Conservation (phyloP, 305 asterid genomes). For the Fraxinus latifolia region DNA sequence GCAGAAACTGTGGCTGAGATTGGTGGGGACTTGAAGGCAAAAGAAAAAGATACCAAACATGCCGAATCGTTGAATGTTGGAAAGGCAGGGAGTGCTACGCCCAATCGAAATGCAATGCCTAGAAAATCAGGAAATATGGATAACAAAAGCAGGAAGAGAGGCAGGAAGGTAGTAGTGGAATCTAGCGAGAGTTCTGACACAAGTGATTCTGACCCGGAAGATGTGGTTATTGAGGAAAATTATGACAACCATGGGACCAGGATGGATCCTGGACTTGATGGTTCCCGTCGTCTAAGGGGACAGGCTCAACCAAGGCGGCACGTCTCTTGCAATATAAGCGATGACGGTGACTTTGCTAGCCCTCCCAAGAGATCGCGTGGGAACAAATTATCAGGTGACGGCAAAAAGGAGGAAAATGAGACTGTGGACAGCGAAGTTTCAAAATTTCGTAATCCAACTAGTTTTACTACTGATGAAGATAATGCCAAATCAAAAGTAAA, state of each 20-base stretch:
- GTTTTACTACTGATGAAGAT: constrained; percentile 21
- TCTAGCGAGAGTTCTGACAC: constrained; percentile 46
- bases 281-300: constrained; percentile 28
- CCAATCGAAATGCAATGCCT: constrained; percentile 27
- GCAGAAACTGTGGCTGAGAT: constrained; percentile 27
- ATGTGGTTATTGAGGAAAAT: constrained; percentile 26
- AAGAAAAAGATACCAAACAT: constrained; percentile 22
- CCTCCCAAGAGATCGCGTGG: constrained; percentile 36
- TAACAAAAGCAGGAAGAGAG: constrained; percentile 46
- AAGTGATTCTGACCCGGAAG: constrained; percentile 33
- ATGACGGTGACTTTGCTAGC: constrained; percentile 39
- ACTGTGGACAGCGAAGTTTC: constrained; percentile 24
- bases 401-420: constrained; percentile 26
- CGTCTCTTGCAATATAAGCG: constrained; percentile 49
- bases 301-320: constrained; percentile 54
- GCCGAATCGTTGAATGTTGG: constrained; percentile 22
- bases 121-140: constrained; percentile 22
- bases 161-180: constrained; percentile 37
- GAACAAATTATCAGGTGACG: constrained; percentile 26
- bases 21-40: constrained; percentile 32
- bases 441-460: constrained; percentile 21
- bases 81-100: constrained; percentile 25
- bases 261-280: constrained; percentile 25
- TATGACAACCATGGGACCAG: constrained; percentile 29
- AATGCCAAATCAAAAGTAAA: constrained; percentile 17